phyloP scores from a whole-genome alignment of 805 yeast genomes.

The Wickerhamomyces silvicola region DNA sequence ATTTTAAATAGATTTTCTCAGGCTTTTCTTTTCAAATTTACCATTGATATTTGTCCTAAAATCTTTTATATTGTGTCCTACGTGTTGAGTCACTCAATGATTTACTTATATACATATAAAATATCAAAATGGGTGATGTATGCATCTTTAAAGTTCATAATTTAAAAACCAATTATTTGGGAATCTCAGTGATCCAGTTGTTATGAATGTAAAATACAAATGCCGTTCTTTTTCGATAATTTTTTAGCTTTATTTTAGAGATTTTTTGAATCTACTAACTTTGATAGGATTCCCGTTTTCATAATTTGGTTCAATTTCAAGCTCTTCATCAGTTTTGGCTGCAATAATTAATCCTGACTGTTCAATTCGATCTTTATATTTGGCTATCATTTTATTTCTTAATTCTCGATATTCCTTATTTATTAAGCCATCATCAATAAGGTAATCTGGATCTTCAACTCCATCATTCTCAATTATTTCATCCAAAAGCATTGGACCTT shows the following conservation, averaged over 20 bases:
- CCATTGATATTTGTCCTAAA: too few relatives aligned
- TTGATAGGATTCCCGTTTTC: slow-evolving; percentile 52
- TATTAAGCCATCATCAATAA: slow-evolving; percentile 21
- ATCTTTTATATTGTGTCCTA: too few relatives aligned
- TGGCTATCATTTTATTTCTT: slow-evolving; percentile 23
- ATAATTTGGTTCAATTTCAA: slow-evolving; percentile 64
- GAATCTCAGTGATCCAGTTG: background rate
- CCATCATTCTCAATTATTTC: slow-evolving; percentile 35
- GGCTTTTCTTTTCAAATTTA: too few relatives aligned
- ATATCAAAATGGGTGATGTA: too few relatives aligned
- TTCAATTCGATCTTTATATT: slow-evolving; percentile 11
- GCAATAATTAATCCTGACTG: background rate
- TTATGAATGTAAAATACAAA: background rate
- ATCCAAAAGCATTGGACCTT: slow-evolving; percentile 35
- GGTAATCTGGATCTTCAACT: slow-evolving; percentile 22
- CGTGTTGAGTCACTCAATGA: too few relatives aligned
- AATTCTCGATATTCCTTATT: slow-evolving; percentile 25
- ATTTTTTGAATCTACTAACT: slow-evolving; percentile 64
- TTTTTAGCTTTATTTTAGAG: too few relatives aligned
- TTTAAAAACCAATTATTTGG: too few relatives aligned
- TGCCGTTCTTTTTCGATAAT: background rate
- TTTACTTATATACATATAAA: too few relatives aligned
- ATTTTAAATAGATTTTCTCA: too few relatives aligned
- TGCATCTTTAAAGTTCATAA: too few relatives aligned
- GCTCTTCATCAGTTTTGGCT: slow-evolving; percentile 36